Evolutionary conservation across 441 rosid genomes (phyloP), one percentile per base, ranked within the genome.

Genomic region (Erodium chrysanthum): DNA sequence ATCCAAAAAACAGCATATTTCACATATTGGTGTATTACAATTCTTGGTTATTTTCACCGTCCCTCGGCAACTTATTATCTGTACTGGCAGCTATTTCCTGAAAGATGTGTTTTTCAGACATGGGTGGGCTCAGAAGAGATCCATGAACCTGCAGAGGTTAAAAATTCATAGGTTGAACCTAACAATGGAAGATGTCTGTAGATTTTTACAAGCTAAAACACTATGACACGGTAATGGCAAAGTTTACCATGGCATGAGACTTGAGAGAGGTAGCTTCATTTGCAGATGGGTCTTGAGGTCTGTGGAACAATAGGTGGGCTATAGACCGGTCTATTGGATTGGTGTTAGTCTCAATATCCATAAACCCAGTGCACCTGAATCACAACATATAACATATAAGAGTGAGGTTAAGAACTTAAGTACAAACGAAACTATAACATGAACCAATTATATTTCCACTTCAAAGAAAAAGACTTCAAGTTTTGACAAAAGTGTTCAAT

Each of bases 291-390:
- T 87, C 89, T 14, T 84, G 78, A 5, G 97, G 94, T 72, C 94
- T 81, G 79, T 91, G 97, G 75, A 91, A 91, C 77, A 91, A 77
- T 22, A 91, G 69, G 74, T 91, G 97, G 7, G 97, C 97, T 69
- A 91, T 84, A 48, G 97, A 85, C 68, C 97, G 89, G 74, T 91
- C 97, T 66, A 91, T 89, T 22, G 97, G 97, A 76, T 91, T 91
- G 56, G 96, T 89, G 73, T 85, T 86, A 63, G 97, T 87, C 80
- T 91, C 94, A 17, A 89, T 82, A 75, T 83, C 96, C 76, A 89
- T 75, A 76, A 82, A 86, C 31, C 78, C 89, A 62, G 72, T 68
- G 74, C 87, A 77, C 88, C 97, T 89, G 84, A 48, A 70, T 27
- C 20, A 76, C 42, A 40, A 59, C 70, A 11, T 4, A 2, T 29